Conservation (phyloP, 192 early-diverging fungal genomes). For the Linnemannia schmuckeri region DNA sequence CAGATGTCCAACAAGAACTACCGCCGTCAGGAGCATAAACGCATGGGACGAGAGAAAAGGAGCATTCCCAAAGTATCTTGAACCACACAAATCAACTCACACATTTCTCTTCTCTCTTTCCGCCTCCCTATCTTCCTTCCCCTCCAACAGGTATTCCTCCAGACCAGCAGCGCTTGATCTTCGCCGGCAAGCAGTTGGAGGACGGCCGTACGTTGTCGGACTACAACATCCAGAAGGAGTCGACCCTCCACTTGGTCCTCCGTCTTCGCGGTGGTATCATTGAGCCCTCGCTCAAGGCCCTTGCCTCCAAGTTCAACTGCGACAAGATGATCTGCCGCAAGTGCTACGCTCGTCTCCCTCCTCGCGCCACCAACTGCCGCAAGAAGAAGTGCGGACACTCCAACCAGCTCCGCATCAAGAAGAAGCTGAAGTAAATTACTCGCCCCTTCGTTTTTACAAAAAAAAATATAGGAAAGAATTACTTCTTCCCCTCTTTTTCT, state of each 20-base stretch:
- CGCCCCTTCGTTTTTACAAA: neutral
- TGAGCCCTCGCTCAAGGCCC: slow-evolving; percentile 97
- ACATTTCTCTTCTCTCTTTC: neutral
- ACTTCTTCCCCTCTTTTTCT: neutral
- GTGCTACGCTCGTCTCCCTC: slow-evolving; percentile 99
- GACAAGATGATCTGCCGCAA: slow-evolving; percentile 99
- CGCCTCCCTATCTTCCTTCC: neutral
- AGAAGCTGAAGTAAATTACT: slow-evolving; percentile 92
- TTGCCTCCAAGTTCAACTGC: slow-evolving; percentile 99
- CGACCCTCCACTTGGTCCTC: slow-evolving; percentile 96
- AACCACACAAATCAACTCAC: neutral
- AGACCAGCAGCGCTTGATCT: slow-evolving; percentile 99
- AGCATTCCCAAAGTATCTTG: too few species aligned
- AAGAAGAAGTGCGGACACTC: slow-evolving; percentile 99
- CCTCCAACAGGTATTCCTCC: slow-evolving; percentile 87
- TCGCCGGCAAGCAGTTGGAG: slow-evolving; percentile 99
- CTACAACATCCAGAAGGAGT: slow-evolving; percentile 99
- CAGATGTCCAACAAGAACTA: too few species aligned
- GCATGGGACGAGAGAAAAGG: too few species aligned
- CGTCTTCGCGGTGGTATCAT: slow-evolving; percentile 98
- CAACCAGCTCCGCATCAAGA: slow-evolving; percentile 99
- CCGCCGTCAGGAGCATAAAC: too few species aligned
- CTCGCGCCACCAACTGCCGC: slow-evolving; percentile 99
- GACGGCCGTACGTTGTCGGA: slow-evolving; percentile 97
- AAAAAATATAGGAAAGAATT: neutral